A percentile compares a stretch with the other conserved stretches of the same genome.
These are phyloP conservation scores for Pichia pseudocactophila DNA, from an alignment of 805 yeast species.

Conservation along the genomic window DNA sequence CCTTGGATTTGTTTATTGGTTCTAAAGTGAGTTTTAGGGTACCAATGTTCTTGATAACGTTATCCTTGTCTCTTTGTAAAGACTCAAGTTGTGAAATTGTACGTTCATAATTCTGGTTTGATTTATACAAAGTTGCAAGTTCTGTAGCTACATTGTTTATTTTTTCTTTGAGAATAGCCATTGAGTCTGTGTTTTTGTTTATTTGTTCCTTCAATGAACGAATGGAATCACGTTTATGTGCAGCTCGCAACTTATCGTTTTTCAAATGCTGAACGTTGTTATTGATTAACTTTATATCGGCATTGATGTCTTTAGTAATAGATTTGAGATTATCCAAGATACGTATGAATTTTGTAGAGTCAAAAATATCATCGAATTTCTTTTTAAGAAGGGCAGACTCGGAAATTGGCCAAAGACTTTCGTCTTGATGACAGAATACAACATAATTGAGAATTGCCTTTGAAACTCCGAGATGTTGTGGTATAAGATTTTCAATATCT, in stretches of 20 bases:
- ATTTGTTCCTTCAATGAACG: conserved; percentile 35
- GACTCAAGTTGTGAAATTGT: conserved; percentile 56
- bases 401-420: conserved; percentile 89
- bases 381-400: conserved; percentile 87
- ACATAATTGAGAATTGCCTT: conserved; percentile 84
- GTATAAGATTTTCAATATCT: conserved; percentile 76
- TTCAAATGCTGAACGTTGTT: conserved; percentile 72
- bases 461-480: conserved; percentile 79
- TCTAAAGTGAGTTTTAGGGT: conserved; percentile 42
- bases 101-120: conserved; percentile 76
- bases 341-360: conserved; percentile 87
- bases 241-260: conserved; percentile 66
- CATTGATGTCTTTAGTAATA: conserved; percentile 67
- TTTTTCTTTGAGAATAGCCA: conserved; percentile 38
- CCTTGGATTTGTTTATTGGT: conserved; percentile 36
- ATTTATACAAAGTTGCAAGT: conserved; percentile 55
- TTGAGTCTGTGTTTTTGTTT: conserved; percentile 37
- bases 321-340: conserved; percentile 73
- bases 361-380: conserved; percentile 92
- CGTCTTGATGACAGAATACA: conserved; percentile 96
- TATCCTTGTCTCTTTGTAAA: conserved; percentile 37
- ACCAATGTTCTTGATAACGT: conserved; percentile 41
- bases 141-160: conserved; percentile 47
- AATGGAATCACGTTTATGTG: conserved; percentile 42
- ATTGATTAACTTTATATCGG: conserved; percentile 66